Evolutionary conservation across 768 basidiomycete genomes (phyloP).

Genomic region (Candolleomyces efflorescens): DNA sequence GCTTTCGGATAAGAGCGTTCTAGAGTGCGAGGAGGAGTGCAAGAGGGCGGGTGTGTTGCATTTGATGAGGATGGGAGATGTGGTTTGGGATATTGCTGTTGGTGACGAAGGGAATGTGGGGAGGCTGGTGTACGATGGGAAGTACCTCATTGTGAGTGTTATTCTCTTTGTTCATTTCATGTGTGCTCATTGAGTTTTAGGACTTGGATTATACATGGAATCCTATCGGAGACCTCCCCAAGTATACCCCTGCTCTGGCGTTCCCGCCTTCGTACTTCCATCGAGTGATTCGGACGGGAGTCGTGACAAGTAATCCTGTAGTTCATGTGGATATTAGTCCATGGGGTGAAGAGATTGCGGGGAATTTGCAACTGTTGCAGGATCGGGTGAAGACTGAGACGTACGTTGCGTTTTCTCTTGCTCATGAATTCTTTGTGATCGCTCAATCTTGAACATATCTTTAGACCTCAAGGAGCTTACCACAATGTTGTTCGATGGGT

Average conservation of each 20-base stretch:
- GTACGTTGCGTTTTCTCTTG: slow-evolving; percentile 40
- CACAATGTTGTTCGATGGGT: slow-evolving; percentile 87
- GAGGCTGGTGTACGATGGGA: slow-evolving; percentile 85
- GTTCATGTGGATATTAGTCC: slow-evolving; percentile 70
- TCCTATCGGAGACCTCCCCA: slow-evolving; percentile 68
- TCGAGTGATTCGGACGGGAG: slow-evolving; percentile 68
- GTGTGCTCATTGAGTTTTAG: slow-evolving; percentile 32
- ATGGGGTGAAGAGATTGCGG: slow-evolving; percentile 75
- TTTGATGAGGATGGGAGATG: slow-evolving; percentile 70
- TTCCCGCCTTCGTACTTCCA: slow-evolving; percentile 91
- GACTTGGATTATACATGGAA: slow-evolving; percentile 86
- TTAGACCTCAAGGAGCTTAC: slow-evolving; percentile 71
- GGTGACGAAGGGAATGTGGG: slow-evolving; percentile 85
- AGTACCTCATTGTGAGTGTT: slow-evolving; percentile 71
- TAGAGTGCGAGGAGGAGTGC: slow-evolving; percentile 81
- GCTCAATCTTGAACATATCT: slow-evolving; percentile 5
- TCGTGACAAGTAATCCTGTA: slow-evolving; percentile 52
- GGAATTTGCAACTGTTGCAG: slow-evolving; percentile 71
- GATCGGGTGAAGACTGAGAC: slow-evolving; percentile 77
- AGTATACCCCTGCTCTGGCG: slow-evolving; percentile 73
- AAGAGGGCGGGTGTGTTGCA: slow-evolving; percentile 60
- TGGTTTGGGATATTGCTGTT: slow-evolving; percentile 84
- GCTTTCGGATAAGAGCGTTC: slow-evolving; percentile 76
- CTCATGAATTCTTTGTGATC: not conserved
- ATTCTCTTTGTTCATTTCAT: slow-evolving; percentile 4